Percentiles rank a stretch among this genome's conserved stretches.
These are phyloP conservation scores for Porogramme epimiltina DNA, from an alignment of 1,284 basidiomycete species.

Conservation along the genomic window DNA sequence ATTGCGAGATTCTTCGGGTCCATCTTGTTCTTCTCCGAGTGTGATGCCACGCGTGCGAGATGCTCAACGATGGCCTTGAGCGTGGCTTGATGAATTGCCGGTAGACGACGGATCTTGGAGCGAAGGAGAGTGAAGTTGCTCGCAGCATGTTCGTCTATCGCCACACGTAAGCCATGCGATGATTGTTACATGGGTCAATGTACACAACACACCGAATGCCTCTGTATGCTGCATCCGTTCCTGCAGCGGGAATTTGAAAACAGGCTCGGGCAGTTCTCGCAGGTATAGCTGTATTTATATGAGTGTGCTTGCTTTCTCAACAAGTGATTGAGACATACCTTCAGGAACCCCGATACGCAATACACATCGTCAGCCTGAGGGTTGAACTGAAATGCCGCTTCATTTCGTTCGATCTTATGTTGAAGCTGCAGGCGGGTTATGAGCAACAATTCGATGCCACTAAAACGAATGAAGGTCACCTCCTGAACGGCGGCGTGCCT, in stretches of 20 bases:
- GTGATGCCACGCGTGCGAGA: conserved; percentile 74
- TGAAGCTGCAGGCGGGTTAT: conserved; percentile 57
- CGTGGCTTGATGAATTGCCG: conserved; percentile 87
- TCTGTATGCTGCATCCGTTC: conserved; percentile 87
- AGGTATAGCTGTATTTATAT: conserved; percentile 67
- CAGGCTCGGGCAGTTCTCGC: conserved; percentile 88
- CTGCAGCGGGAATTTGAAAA: conserved; percentile 84
- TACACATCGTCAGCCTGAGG: conserved; percentile 81
- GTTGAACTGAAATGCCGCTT: conserved; percentile 82
- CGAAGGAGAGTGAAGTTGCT: conserved; percentile 77
- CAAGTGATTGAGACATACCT: conserved; percentile 51
- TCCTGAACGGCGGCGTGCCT: conserved; percentile 84
- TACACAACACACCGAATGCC: conserved; percentile 55
- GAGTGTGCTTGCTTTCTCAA: neutral
- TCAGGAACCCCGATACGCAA: conserved; percentile 89
- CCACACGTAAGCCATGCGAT: no score
- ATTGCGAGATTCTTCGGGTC: conserved; percentile 88
- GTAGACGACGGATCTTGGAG: conserved; percentile 82
- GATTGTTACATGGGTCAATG: neutral
- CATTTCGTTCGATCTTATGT: conserved; percentile 89
- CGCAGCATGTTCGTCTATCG: conserved; percentile 66
- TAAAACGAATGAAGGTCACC: conserved; percentile 49
- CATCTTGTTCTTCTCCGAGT: conserved; percentile 89
- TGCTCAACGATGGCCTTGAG: conserved; percentile 89
- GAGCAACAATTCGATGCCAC: neutral